Evolutionary conservation across 2,329 filamentous ascomycete genomes (phyloP), one percentile per base, ranked within the genome.

Genomic region (Fusarium sambucinum): DNA sequence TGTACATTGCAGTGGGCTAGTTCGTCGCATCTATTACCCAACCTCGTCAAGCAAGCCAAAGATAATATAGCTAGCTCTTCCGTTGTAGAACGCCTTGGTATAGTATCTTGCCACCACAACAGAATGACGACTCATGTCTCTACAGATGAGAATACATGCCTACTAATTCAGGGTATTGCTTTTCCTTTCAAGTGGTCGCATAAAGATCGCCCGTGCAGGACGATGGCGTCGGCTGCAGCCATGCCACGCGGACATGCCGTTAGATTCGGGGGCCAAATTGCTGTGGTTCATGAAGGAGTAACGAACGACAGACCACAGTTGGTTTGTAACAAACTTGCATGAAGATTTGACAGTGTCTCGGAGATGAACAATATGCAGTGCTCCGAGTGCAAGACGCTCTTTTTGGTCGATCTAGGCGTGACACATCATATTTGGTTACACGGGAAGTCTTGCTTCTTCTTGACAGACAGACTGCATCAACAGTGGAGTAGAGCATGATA

Each of bases 121-220:
- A 44, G 33, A 41, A 66, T 48, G 61, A 55, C 42, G 30, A 62
- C 55, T 65, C 40, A 35, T 45, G 23, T 11, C 32, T 41, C 40
- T 35, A 55, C 57, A n/a, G 14, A 16, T 21, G 21, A 57, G 27
- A 29, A 21, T 19, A 19, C n/a, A n/a, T 12, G 19, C n/a, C 35
- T 19, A 38, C n/a, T 38, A 19, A 38, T 38, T 19, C 35, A 38
- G 35, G 35, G 35, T 55, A 17, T 46, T 41, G 14, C 32, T 67
- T 46, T 23, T 56, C 23, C 38, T 38, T 64, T 44, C 52, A 67
- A 67, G 48, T 64, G 64, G 58, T 59, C 64, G 64, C 65, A 64
- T 68, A 32, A 55, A 53, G 65, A 68, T 68, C 65, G 55, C 37
- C 59, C 40, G 40, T 68, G 65, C 65, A 68, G 65, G 45, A 46